Percentiles rank a stretch among this genome's conserved stretches.
Evolutionary conservation across 768 basidiomycete species (phyloP).

Genomic region (Macrocybe gigantea): DNA sequence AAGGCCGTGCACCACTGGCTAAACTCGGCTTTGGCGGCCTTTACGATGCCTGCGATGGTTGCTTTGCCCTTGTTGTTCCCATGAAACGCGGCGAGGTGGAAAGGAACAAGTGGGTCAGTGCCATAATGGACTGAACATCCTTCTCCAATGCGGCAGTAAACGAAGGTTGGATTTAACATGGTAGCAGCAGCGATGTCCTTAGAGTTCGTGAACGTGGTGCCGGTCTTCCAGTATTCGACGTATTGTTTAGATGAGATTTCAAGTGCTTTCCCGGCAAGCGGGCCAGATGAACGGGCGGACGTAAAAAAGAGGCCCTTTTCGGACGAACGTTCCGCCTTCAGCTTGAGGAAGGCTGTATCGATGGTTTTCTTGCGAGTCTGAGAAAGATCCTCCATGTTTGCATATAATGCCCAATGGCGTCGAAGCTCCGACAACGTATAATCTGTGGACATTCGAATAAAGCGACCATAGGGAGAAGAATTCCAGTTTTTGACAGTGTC

Average conservation of each 20-base stretch:
- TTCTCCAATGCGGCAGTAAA: slow-evolving; percentile 23
- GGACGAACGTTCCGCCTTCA: no score
- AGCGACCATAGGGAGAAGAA: no score
- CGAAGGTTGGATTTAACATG: slow-evolving; percentile 28
- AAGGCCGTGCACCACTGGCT: slow-evolving; percentile 25
- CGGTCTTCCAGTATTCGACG: slow-evolving; percentile 25
- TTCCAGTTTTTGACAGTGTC: no score
- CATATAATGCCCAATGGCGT: no score
- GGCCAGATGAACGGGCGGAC: slow-evolving; percentile 4
- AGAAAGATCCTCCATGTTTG: no score
- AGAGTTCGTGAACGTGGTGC: slow-evolving; percentile 17
- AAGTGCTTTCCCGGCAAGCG: neutral
- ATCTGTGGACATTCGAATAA: no score
- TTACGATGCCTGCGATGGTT: slow-evolving; percentile 6
- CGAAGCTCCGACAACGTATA: no score
- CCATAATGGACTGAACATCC: slow-evolving; percentile 27
- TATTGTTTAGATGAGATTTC: slow-evolving; percentile 6
- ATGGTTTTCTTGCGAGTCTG: no score
- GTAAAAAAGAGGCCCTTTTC: neutral
- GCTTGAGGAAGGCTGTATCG: no score
- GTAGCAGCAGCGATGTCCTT: slow-evolving; percentile 13
- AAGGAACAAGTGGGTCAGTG: slow-evolving; percentile 22
- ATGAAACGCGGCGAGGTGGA: slow-evolving; percentile 25
- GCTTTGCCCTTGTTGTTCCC: slow-evolving; percentile 7
- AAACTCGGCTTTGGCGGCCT: slow-evolving; percentile 5